phyloP scores from a whole-genome alignment of 495 filamentous ascomycete species.

The Astrothelium macrocarpum region DNA sequence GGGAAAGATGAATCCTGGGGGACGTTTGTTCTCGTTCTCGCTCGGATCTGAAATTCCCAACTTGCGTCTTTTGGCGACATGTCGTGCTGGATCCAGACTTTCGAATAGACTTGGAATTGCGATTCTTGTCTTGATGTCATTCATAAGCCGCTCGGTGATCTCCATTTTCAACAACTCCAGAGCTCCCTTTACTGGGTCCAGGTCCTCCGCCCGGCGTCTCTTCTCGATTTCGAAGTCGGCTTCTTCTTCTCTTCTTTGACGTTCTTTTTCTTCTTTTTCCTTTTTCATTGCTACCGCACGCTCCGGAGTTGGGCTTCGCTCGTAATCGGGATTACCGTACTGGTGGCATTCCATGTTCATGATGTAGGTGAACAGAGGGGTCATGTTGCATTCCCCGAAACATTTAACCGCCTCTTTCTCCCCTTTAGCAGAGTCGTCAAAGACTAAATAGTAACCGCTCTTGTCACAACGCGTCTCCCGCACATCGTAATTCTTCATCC shows the following conservation, averaged over 20 bases:
- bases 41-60: slow-evolving; percentile 66
- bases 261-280: slow-evolving; percentile 45
- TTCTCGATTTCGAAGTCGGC: slow-evolving; percentile 79
- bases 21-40: slow-evolving; percentile 40
- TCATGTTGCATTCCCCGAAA: slow-evolving; percentile 59
- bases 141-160: slow-evolving; percentile 71
- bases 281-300: slow-evolving; percentile 42
- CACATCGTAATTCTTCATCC: slow-evolving; percentile 67
- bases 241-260: slow-evolving; percentile 58
- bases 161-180: slow-evolving; percentile 68
- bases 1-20: slow-evolving; percentile 37
- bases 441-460: slow-evolving; percentile 84
- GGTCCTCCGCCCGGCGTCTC: slow-evolving; percentile 63
- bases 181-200: slow-evolving; percentile 80
- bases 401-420: slow-evolving; percentile 72
- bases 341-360: slow-evolving; percentile 83
- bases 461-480: slow-evolving; percentile 71
- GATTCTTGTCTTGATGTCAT: slow-evolving; percentile 75
- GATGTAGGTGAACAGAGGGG: slow-evolving; percentile 77
- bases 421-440: slow-evolving; percentile 64
- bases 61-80: slow-evolving; percentile 61
- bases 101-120: slow-evolving; percentile 72
- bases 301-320: slow-evolving; percentile 53
- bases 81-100: slow-evolving; percentile 72
- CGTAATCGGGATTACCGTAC: slow-evolving; percentile 57